Evolutionary conservation across 768 basidiomycete genomes (phyloP), one percentile per base, ranked within the genome.

Genomic region (Auricularia cornea): DNA sequence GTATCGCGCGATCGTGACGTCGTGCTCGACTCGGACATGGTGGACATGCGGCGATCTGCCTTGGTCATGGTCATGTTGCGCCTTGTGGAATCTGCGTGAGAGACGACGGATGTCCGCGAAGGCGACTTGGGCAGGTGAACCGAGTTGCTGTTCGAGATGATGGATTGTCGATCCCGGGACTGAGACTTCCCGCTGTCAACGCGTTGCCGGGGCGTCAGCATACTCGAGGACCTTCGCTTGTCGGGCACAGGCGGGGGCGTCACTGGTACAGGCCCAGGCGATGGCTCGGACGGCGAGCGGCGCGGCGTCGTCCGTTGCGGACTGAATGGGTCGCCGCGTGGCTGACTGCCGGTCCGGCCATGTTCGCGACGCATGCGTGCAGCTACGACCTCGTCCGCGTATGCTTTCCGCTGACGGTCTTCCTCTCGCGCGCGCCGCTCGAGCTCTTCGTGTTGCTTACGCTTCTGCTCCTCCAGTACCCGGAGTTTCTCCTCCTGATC

Each of bases 311-410:
- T 26, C 23, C 54, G 54, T 29, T 57, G 18, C 14, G 30, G 28
- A 26, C 54, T 57, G 54, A 57, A 57, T 10, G 54, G 54, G 20
- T 57, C 28, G 54, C 54, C 54, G 26, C 54, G 26, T 16, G 16
- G 18, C 28, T 29, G 28, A 30, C 28, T 57, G 28, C 54, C 54
- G 16, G 26, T 20, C 20, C 85, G 81, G 62, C 78, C 74, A 3
- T 78, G 74, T 69, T 90, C 88, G 65, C 86, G 82, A 67, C 89
- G 77, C 48, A 76, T 65, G 66, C 90, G 79, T 3, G 88, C 75
- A 32, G 86, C 86, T 40, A 76, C 77, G 20, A 91, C 77, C 71
- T 86, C 83, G 59, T 87, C 86, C 16, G 78, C 75, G 69, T 82
- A 87, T 61, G 75, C 66, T 52, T 76, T 75, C 68, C 79, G 79